These are phyloP conservation scores for Cladosporium velox DNA, from an alignment of 2,329 filamentous ascomycete genomes.

Conservation along the genomic window DNA sequence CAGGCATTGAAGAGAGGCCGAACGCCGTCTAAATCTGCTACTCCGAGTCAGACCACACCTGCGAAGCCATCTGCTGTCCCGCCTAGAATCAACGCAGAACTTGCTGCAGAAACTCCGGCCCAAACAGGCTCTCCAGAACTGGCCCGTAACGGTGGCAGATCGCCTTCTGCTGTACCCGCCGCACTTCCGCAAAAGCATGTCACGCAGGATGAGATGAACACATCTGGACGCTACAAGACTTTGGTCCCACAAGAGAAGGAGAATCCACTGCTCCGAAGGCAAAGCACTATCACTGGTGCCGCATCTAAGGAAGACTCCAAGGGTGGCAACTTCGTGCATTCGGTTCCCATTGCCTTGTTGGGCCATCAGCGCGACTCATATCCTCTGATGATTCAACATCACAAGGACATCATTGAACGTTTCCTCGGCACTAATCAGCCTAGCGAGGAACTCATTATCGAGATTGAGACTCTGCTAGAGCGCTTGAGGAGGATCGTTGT, in stretches of 20 bases:
- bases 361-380: slow-evolving; percentile 38
- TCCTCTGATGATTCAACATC: slow-evolving; percentile 28
- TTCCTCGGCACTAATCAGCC: slow-evolving; percentile 29
- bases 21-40: not conserved
- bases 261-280: slow-evolving; percentile 8
- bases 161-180: slow-evolving; percentile 39
- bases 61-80: slow-evolving; percentile 28
- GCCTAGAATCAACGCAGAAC: slow-evolving; percentile 26
- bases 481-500: slow-evolving; percentile 31
- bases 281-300: slow-evolving; percentile 18
- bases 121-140: slow-evolving; percentile 23
- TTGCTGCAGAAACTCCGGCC: slow-evolving; percentile 23
- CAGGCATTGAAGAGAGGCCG: slow-evolving; percentile 16
- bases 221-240: slow-evolving; percentile 38
- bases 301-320: slow-evolving; percentile 13
- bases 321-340: slow-evolving; percentile 22
- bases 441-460: slow-evolving; percentile 21
- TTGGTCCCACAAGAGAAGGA: slow-evolving; percentile 30
- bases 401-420: slow-evolving; percentile 29
- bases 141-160: slow-evolving; percentile 30
- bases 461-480: slow-evolving; percentile 33
- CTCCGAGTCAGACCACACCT: not conserved
- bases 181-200: slow-evolving; percentile 28
- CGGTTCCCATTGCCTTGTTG: slow-evolving; percentile 34
- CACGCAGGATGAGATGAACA: slow-evolving; percentile 38